A percentile compares a stretch with the other conserved stretches of the same genome.
Evolutionary conservation across 2,329 filamentous ascomycete species (phyloP).

Genomic region (Cladosporium sp.): DNA sequence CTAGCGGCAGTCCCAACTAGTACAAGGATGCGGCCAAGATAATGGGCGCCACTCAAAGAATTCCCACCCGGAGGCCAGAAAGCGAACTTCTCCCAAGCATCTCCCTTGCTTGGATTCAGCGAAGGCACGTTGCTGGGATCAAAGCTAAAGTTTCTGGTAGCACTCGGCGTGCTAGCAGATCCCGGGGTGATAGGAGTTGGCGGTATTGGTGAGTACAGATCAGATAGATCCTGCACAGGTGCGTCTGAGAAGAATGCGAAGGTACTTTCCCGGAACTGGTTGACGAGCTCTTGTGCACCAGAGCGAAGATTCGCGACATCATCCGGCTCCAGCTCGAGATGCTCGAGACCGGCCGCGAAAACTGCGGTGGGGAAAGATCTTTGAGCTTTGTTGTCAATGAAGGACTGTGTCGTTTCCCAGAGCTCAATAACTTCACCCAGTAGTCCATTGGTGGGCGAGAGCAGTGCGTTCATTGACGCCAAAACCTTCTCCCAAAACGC

Average conservation of each 20-base stretch:
- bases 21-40: conserved; percentile 72
- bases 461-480: conserved; percentile 63
- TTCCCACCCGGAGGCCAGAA: conserved; percentile 96
- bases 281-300: conserved; percentile 74
- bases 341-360: conserved; percentile 62
- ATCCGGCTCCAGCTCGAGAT: conserved; percentile 71
- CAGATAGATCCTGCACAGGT: conserved; percentile 83
- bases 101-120: conserved; percentile 66
- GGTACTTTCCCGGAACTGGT: conserved; percentile 72
- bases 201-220: conserved; percentile 75
- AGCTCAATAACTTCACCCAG: conserved; percentile 88
- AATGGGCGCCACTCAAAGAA: conserved; percentile 84
- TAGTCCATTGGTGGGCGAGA: conserved; percentile 69
- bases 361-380: conserved; percentile 57
- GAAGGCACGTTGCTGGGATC: conserved; percentile 69
- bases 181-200: conserved; percentile 62
- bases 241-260: conserved; percentile 78
- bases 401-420: conserved; percentile 86
- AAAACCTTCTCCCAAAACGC: conserved; percentile 91
- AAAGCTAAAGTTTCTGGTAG: conserved; percentile 66
- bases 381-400: conserved; percentile 81
- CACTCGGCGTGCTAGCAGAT: conserved; percentile 50
- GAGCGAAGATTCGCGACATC: conserved; percentile 67
- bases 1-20: conserved; percentile 81
- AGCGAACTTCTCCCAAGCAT: conserved; percentile 86